Conservation (phyloP, 2,329 filamentous ascomycete genomes). For the Sodiomyces alkalinus region DNA sequence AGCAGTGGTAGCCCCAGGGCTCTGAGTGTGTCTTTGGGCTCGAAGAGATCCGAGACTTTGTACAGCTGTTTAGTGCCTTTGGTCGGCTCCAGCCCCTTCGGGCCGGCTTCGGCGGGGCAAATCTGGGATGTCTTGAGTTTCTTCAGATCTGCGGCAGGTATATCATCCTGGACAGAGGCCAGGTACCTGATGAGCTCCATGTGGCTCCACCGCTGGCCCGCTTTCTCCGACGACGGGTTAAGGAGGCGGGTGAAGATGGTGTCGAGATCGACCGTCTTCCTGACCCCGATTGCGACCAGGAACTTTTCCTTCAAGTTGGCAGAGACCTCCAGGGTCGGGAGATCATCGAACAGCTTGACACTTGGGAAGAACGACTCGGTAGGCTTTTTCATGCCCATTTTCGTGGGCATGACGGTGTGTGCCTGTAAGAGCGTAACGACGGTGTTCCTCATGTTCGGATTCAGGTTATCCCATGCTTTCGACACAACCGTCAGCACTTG, state of each 20-base stretch:
- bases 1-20: slow-evolving; percentile 59
- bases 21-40: slow-evolving; percentile 57
- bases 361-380: slow-evolving; percentile 78
- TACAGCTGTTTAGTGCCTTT: slow-evolving; percentile 41
- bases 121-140: slow-evolving; percentile 66
- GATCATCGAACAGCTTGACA: slow-evolving; percentile 90
- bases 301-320: slow-evolving; percentile 84
- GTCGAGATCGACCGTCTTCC: slow-evolving; percentile 87
- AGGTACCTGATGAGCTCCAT: slow-evolving; percentile 91
- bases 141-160: slow-evolving; percentile 66
- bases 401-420: slow-evolving; percentile 74
- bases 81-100: slow-evolving; percentile 36
- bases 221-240: slow-evolving; percentile 35
- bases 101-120: slow-evolving; percentile 60
- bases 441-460: slow-evolving; percentile 46
- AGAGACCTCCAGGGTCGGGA: slow-evolving; percentile 65
- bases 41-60: slow-evolving; percentile 65
- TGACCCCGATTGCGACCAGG: slow-evolving; percentile 65
- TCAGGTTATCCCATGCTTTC: slow-evolving; percentile 79
- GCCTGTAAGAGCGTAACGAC: slow-evolving; percentile 49
- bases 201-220: slow-evolving; percentile 70
- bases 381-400: slow-evolving; percentile 74
- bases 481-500: slow-evolving; percentile 69
- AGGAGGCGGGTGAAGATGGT: slow-evolving; percentile 85
- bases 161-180: slow-evolving; percentile 76